phyloP scores from a whole-genome alignment of 352 stramenopile genomes.

The Detonula confervacea region DNA sequence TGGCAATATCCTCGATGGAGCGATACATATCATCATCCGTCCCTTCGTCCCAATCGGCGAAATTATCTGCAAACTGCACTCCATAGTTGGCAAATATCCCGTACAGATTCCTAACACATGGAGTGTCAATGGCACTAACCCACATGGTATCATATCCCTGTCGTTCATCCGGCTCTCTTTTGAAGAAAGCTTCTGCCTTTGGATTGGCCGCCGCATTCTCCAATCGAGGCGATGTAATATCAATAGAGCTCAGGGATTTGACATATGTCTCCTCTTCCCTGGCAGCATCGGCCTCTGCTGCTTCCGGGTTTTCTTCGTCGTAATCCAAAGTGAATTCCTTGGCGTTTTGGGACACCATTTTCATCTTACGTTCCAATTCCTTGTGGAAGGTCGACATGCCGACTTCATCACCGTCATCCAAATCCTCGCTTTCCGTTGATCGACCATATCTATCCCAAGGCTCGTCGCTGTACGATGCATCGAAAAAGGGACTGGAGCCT shows the following conservation, averaged over 20 bases:
- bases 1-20: constrained; percentile 83
- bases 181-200: constrained; percentile 74
- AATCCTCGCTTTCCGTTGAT: constrained; percentile 1
- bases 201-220: constrained; percentile 70
- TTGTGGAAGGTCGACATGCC: constrained; percentile 40
- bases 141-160: constrained; percentile 82
- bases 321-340: constrained; percentile 56
- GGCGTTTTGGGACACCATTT: constrained; percentile 43
- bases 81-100: constrained; percentile 80
- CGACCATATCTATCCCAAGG: constrained; percentile 57
- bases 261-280: constrained; percentile 49
- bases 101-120: constrained; percentile 70
- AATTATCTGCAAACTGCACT: constrained; percentile 83
- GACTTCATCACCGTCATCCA: constrained; percentile 22
- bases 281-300: constrained; percentile 40
- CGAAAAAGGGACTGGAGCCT: constrained; percentile 56
- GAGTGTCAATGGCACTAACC: constrained; percentile 78
- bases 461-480: constrained; percentile 45
- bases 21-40: constrained; percentile 59
- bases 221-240: constrained; percentile 57
- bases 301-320: constrained; percentile 56
- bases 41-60: constrained; percentile 77
- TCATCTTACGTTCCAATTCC: constrained; percentile 50
- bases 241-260: constrained; percentile 52
- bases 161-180: constrained; percentile 57